Percentiles rank a stretch among this genome's conserved stretches.
phyloP scores from a whole-genome alignment of 495 filamentous ascomycete species.

The Parachaetomium inaequale region DNA sequence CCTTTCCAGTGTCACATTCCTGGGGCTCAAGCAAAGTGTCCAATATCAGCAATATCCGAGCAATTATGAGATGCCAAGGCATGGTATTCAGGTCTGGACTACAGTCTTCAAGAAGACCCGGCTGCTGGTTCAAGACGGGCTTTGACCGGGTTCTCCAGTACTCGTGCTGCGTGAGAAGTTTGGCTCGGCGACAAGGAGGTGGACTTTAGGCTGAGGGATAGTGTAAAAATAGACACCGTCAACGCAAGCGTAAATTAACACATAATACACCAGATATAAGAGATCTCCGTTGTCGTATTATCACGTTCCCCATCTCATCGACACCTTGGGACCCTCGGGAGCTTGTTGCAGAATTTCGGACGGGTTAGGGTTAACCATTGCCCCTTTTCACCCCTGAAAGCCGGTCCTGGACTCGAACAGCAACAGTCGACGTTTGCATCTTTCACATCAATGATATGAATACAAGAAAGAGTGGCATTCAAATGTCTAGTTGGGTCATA shows the following conservation, averaged over 20 bases:
- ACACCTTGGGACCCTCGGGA: no score
- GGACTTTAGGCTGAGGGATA: background rate
- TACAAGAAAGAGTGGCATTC: no score
- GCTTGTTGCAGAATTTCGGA: no score
- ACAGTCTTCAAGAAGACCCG: background rate
- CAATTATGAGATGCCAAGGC: background rate
- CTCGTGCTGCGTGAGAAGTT: background rate
- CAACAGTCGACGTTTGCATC: no score
- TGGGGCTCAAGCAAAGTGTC: background rate
- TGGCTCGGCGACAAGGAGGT: background rate
- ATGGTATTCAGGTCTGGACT: background rate
- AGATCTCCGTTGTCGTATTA: background rate
- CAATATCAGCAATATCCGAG: background rate
- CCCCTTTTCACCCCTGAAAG: no score
- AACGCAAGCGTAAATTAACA: background rate
- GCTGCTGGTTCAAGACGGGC: background rate
- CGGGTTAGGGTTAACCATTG: no score
- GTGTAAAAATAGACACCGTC: background rate
- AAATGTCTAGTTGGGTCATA: no score
- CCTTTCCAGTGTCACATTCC: background rate
- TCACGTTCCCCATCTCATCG: background rate
- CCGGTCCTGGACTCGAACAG: no score
- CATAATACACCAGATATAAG: background rate
- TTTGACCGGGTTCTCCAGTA: background rate
- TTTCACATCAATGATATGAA: no score